phyloP scores from a whole-genome alignment of 345 rosid genomes.

The Populus tremula region DNA sequence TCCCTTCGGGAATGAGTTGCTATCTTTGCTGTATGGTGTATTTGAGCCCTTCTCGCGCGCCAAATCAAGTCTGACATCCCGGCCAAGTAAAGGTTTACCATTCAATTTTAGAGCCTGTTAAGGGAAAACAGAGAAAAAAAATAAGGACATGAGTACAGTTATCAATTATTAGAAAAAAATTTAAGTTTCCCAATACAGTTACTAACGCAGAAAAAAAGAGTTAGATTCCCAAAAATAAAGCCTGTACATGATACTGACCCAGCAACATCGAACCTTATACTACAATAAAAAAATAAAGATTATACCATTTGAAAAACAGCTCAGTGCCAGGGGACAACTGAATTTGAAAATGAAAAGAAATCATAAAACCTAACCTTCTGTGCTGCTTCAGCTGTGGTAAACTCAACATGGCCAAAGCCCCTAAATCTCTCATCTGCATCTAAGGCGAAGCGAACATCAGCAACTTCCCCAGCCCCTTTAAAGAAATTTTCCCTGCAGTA shows the following conservation, averaged over 20 bases:
- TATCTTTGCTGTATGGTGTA: slow-evolving; percentile 60
- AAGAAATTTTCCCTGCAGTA: slow-evolving; percentile 66
- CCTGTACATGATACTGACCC: not conserved
- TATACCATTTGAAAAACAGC: not conserved
- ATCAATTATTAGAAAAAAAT: not conserved
- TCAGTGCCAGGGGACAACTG: not conserved
- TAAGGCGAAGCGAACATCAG: slow-evolving; percentile 65
- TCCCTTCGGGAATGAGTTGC: slow-evolving; percentile 49
- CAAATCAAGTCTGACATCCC: slow-evolving; percentile 63
- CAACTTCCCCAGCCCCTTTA: slow-evolving; percentile 60
- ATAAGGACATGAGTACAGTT: not conserved
- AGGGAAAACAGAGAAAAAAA: too few relatives aligned
- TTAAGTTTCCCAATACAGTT: not conserved
- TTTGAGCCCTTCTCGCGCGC: slow-evolving; percentile 67
- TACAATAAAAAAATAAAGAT: not conserved
- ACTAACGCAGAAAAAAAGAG: not conserved
- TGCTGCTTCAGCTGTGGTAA: slow-evolving; percentile 63
- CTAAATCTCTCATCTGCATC: slow-evolving; percentile 48
- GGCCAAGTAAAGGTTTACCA: slow-evolving; percentile 49
- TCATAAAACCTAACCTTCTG: slow-evolving; percentile 37
- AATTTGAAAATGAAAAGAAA: not conserved
- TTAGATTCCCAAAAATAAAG: not conserved
- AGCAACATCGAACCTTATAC: not conserved
- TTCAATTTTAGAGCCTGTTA: slow-evolving; percentile 58
- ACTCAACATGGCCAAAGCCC: slow-evolving; percentile 89